These are phyloP conservation scores for Lunasporangiospora selenospora DNA, from an alignment of 192 early-diverging fungal genomes.

Conservation along the genomic window DNA sequence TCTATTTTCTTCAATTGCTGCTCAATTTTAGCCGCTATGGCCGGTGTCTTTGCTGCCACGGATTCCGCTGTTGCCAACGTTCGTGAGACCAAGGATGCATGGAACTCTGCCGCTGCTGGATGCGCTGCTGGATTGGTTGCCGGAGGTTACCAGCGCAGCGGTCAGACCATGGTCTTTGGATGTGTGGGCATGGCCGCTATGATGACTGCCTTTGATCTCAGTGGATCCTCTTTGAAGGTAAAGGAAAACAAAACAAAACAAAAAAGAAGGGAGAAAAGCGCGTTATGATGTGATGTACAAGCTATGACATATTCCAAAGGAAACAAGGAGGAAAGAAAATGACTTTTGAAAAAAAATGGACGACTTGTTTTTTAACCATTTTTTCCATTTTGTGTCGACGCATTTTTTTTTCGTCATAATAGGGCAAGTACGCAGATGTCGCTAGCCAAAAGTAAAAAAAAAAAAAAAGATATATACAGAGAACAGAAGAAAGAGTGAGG, in stretches of 20 bases:
- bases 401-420: background rate
- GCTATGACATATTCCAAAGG: too few species aligned
- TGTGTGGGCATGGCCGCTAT: conserved; percentile 68
- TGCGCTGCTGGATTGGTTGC: conserved; percentile 76
- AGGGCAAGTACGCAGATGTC: conserved; percentile 51
- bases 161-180: conserved; percentile 63
- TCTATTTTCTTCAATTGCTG: conserved; percentile 1
- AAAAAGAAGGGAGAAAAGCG: too few species aligned
- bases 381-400: too few species aligned
- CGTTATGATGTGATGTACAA: too few species aligned
- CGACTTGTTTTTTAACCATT: background rate
- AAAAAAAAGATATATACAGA: too few species aligned
- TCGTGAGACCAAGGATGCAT: conserved; percentile 73
- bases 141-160: conserved; percentile 65
- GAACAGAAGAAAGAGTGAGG: conserved; percentile 53
- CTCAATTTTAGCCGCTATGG: conserved; percentile 74
- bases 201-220: conserved; percentile 73
- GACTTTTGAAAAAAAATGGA: background rate
- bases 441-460: too few species aligned
- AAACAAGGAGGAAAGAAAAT: background rate
- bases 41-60: conserved; percentile 77
- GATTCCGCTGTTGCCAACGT: conserved; percentile 62
- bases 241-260: background rate
- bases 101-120: conserved; percentile 74
- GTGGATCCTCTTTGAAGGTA: conserved; percentile 63